These are phyloP conservation scores for Effrenium voratum DNA, from an alignment of 73 alveolate genomes.

Conservation along the genomic window DNA sequence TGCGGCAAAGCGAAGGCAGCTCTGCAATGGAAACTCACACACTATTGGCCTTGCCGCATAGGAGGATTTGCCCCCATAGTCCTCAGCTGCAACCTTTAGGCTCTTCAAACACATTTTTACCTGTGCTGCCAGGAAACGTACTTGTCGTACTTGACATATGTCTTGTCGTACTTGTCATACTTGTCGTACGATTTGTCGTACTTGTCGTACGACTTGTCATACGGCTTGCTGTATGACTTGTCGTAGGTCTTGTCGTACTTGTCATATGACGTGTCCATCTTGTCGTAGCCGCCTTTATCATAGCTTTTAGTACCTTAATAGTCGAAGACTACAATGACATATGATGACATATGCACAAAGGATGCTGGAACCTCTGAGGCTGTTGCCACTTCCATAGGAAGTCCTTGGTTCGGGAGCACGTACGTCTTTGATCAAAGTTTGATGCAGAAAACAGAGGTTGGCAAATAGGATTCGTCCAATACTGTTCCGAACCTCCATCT, in stretches of 20 bases:
- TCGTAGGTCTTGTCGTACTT: constrained; percentile 72
- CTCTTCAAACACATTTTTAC: not conserved
- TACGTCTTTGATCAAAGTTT: not conserved
- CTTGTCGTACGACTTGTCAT: constrained; percentile 80
- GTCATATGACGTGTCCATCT: constrained; percentile 18
- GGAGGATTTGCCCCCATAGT: constrained; percentile 67
- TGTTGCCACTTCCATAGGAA: constrained; percentile 16
- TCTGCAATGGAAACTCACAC: not conserved
- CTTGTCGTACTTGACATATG: not conserved
- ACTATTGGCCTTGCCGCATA: constrained; percentile 33
- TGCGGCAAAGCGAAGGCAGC: not conserved
- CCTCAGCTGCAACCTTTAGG: not conserved
- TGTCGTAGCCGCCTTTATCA: constrained; percentile 60
- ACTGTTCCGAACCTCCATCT: too few relatives aligned
- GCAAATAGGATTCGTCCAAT: not conserved
- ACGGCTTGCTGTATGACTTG: constrained; percentile 34
- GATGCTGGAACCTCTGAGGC: not conserved
- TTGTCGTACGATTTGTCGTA: constrained; percentile 26
- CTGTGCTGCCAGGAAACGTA: not conserved
- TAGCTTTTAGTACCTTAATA: constrained; percentile 30
- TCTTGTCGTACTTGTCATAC: not conserved
- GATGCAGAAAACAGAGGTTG: not conserved
- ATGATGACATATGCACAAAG: not conserved
- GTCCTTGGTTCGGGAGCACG: not conserved
- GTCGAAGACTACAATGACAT: not conserved